Percentiles rank a stretch among this genome's conserved stretches.
phyloP scores from a whole-genome alignment of 768 basidiomycete species.

The Termitomyces sp. region DNA sequence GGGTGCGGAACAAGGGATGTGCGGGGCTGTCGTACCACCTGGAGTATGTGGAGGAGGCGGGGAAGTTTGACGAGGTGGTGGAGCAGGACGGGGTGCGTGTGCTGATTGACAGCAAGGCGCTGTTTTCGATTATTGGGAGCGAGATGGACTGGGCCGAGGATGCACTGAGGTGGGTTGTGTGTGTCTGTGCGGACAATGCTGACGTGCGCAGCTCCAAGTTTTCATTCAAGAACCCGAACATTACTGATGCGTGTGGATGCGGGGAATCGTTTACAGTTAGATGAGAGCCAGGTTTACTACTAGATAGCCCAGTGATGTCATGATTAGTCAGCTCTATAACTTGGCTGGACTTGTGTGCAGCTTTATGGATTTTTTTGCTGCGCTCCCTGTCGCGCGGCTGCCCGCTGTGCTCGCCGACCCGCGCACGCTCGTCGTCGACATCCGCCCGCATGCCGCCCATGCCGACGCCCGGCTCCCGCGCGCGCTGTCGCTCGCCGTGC shows the following conservation, averaged over 20 bases:
- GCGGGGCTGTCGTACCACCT: slow-evolving; percentile 85
- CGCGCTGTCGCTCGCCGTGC: slow-evolving; percentile 84
- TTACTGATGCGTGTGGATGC: slow-evolving; percentile 92
- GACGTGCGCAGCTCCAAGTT: slow-evolving; percentile 58
- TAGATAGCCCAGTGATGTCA: slow-evolving; percentile 18
- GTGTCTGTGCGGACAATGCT: neutral
- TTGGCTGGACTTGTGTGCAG: neutral
- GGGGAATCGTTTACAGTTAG: slow-evolving; percentile 85
- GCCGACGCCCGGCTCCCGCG: slow-evolving; percentile 56
- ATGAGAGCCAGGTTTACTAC: too few species aligned
- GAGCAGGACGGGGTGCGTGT: slow-evolving; percentile 94
- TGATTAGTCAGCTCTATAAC: slow-evolving; percentile 8
- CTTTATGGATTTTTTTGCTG: slow-evolving; percentile 38
- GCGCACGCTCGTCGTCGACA: slow-evolving; percentile 72
- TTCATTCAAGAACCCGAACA: slow-evolving; percentile 86
- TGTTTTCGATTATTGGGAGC: slow-evolving; percentile 97
- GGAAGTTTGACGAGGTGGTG: slow-evolving; percentile 93
- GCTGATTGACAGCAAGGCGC: slow-evolving; percentile 91
- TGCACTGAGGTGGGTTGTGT: slow-evolving; percentile 55
- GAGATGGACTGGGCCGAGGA: slow-evolving; percentile 99
- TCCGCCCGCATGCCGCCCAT: slow-evolving; percentile 78
- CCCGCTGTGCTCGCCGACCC: slow-evolving; percentile 26
- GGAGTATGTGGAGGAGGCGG: slow-evolving; percentile 89
- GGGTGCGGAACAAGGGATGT: slow-evolving; percentile 96
- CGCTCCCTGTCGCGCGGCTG: slow-evolving; percentile 29